phyloP scores from a whole-genome alignment of 176 grass and related monocot genomes.

The Aegilops tauschii region DNA sequence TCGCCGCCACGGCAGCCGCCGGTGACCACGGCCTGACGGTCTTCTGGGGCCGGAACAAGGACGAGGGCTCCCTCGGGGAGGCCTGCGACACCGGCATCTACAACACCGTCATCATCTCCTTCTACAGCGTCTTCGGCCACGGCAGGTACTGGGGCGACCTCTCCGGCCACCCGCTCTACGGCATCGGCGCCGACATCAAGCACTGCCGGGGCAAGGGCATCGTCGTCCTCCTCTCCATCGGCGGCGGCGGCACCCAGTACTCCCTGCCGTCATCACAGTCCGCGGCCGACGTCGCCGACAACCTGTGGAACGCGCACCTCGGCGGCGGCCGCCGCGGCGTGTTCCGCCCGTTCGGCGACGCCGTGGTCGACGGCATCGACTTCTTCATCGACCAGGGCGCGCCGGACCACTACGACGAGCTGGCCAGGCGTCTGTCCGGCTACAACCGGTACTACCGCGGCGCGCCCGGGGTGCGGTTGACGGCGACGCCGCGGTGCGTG shows the following conservation, averaged over 20 bases:
- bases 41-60: not conserved
- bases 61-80: not conserved
- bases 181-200: not conserved
- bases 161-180: not conserved
- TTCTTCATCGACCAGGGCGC: constrained; percentile 1
- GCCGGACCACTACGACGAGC: not conserved
- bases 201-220: not conserved
- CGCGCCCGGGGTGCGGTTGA: not conserved
- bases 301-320: not conserved
- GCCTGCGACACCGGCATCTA: not conserved
- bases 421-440: not conserved
- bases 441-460: not conserved
- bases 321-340: not conserved
- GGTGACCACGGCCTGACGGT: no score
- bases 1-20: no score
- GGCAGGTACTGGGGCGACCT: not conserved
- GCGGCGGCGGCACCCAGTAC: not conserved
- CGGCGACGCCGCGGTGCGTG: constrained; percentile 38
- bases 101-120: not conserved
- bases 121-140: constrained; percentile 7
- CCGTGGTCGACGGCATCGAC: not conserved
- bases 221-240: not conserved
- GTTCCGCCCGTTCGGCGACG: not conserved
- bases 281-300: not conserved
- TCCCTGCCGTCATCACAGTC: not conserved